phyloP scores from a whole-genome alignment of 2,329 filamentous ascomycete genomes.

The Paecilomyces dactylethromorphus region DNA sequence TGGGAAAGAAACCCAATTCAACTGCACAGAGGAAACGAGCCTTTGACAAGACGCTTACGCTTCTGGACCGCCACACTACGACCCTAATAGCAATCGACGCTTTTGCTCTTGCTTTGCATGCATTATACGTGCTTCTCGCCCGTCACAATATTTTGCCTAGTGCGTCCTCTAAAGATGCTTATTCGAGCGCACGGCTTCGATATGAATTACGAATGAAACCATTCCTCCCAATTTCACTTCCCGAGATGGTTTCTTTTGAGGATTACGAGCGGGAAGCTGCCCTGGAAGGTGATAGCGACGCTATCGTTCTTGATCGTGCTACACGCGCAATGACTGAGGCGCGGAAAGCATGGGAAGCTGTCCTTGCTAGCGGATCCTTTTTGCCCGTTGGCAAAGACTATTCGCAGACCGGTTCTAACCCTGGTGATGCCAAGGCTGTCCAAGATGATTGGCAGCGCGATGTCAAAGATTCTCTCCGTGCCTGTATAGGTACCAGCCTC shows the following conservation, averaged over 20 bases:
- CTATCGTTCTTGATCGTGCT: constrained; percentile 33
- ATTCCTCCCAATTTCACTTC: constrained; percentile 63
- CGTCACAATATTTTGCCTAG: constrained; percentile 46
- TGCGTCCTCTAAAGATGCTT: constrained; percentile 51
- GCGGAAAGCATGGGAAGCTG: constrained; percentile 37
- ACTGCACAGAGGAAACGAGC: constrained; percentile 21
- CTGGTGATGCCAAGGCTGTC: constrained; percentile 35
- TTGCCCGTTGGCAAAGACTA: constrained; percentile 1
- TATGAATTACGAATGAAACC: constrained; percentile 85
- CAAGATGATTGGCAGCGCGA: constrained; percentile 58
- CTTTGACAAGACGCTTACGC: constrained; percentile 38
- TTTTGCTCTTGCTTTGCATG: constrained; percentile 45
- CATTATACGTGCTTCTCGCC: constrained; percentile 60
- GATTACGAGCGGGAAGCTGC: constrained; percentile 47
- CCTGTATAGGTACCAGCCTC: constrained; percentile 65
- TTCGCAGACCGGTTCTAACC: constrained; percentile 16
- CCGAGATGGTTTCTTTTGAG: constrained; percentile 59
- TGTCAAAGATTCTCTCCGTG: constrained; percentile 56
- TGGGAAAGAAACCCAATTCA: constrained; percentile 8
- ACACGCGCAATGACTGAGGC: constrained; percentile 32
- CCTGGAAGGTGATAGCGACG: constrained; percentile 39
- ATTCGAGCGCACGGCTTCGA: constrained; percentile 60
- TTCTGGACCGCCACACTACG: constrained; percentile 55
- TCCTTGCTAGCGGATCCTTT: constrained; percentile 33
- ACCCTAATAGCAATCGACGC: constrained; percentile 58